A percentile compares a stretch with the other conserved stretches of the same genome.
phyloP scores from a whole-genome alignment of 495 filamentous ascomycete genomes.

The Neurospora intermedia region DNA sequence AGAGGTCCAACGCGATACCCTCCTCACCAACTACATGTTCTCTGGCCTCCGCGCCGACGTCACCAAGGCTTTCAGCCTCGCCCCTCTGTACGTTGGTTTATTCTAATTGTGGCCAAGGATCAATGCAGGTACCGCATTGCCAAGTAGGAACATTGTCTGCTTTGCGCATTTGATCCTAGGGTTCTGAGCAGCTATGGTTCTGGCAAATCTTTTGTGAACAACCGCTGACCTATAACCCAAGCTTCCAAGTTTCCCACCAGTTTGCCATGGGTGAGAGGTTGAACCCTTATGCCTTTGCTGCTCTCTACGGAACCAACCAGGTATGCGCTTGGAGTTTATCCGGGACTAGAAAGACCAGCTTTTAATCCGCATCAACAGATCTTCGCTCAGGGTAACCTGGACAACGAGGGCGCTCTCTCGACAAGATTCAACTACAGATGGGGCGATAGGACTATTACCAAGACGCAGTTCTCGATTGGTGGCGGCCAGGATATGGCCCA shows the following conservation, averaged over 20 bases:
- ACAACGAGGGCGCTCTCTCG: conserved; percentile 74
- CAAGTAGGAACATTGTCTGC: not conserved
- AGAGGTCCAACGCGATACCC: conserved; percentile 90
- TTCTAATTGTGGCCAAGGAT: not conserved
- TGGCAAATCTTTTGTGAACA: not conserved
- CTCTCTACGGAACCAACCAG: conserved; percentile 83
- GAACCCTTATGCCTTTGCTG: conserved; percentile 89
- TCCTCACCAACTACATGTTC: conserved; percentile 92
- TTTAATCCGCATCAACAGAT: conserved; percentile 43
- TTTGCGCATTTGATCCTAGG: not conserved
- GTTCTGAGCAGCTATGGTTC: not conserved
- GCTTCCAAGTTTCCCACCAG: conserved; percentile 92
- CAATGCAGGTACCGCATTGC: not conserved
- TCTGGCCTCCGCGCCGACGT: conserved; percentile 88
- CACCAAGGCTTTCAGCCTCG: conserved; percentile 86
- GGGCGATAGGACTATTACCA: conserved; percentile 63
- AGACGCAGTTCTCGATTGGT: conserved; percentile 71
- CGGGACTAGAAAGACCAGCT: not conserved
- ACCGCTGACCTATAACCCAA: conserved; percentile 5
- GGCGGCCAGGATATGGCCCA: conserved; percentile 62
- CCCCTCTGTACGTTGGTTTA: conserved; percentile 46
- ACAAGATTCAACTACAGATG: conserved; percentile 87
- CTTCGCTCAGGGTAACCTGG: conserved; percentile 90
- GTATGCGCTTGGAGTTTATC: conserved; percentile 39
- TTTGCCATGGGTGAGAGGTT: conserved; percentile 86